These are phyloP conservation scores for Mortierella alpina DNA, from an alignment of 192 early-diverging fungal genomes.

Conservation along the genomic window DNA sequence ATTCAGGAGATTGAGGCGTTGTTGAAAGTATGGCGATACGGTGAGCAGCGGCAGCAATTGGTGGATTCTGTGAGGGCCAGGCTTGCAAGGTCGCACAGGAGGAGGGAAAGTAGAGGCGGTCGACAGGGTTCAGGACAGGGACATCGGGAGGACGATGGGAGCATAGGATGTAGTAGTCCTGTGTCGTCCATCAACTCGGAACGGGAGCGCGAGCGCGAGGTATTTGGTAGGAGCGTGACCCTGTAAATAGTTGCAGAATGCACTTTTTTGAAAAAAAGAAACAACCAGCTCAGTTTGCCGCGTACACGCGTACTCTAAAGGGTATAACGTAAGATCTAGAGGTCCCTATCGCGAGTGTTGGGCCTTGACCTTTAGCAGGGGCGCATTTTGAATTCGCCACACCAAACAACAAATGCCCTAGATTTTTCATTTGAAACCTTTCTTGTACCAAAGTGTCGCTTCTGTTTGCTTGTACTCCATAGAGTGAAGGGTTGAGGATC, in stretches of 20 bases:
- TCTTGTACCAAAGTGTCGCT: no score
- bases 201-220: conserved; percentile 28
- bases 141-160: conserved; percentile 8
- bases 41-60: conserved; percentile 38
- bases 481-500: no score
- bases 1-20: conserved; percentile 45
- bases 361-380: no score
- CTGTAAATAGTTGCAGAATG: background rate
- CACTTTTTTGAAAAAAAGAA: no score
- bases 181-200: conserved; percentile 37
- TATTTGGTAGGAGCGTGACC: conserved; percentile 11
- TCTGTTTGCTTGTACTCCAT: no score
- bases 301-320: no score
- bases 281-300: no score
- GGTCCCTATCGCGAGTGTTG: no score
- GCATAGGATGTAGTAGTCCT: conserved; percentile 21
- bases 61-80: conserved; percentile 43
- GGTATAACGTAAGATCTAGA: no score
- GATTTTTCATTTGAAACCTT: no score
- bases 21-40: conserved; percentile 45
- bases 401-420: no score
- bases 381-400: no score
- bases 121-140: conserved; percentile 9
- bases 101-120: conserved; percentile 7
- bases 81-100: conserved; percentile 29